Conservation (phyloP, 2,329 filamentous ascomycete species). For the Seiridium unicorne region DNA sequence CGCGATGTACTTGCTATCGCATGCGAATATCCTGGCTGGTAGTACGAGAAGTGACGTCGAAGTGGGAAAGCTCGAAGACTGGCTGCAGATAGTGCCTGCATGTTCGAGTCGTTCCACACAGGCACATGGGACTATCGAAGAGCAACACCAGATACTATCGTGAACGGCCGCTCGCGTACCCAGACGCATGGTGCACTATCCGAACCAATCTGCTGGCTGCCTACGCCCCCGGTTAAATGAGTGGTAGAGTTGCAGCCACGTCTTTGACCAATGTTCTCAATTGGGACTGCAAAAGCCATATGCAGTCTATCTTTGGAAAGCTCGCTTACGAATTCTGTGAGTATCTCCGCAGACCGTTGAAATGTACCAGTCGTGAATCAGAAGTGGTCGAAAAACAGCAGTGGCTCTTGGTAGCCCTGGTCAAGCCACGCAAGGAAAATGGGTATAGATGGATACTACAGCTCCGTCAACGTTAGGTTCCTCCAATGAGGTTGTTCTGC, state of each 20-base stretch:
- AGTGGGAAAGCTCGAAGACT: background rate
- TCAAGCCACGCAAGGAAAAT: conserved; percentile 1
- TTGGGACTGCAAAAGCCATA: background rate
- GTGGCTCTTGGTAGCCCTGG: background rate
- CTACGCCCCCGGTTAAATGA: background rate
- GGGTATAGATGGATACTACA: background rate
- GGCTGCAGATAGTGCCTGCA: background rate
- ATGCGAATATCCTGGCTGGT: no score
- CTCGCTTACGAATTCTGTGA: background rate
- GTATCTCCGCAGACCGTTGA: background rate
- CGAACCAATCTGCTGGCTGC: background rate
- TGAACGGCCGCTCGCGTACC: background rate
- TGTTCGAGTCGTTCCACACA: background rate
- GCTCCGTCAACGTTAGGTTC: background rate
- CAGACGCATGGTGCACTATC: background rate
- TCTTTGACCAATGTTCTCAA: background rate
- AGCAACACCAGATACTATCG: background rate
- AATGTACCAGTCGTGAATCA: background rate
- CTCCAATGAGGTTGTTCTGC: background rate
- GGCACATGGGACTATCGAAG: conserved; percentile 2
- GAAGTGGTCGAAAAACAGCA: background rate
- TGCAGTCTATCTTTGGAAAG: background rate
- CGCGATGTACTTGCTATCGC: no score
- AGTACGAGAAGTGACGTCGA: background rate
- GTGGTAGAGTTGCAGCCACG: background rate